These are phyloP conservation scores for Fusarium xylarioides DNA, from an alignment of 2,329 filamentous ascomycete genomes.

Conservation along the genomic window DNA sequence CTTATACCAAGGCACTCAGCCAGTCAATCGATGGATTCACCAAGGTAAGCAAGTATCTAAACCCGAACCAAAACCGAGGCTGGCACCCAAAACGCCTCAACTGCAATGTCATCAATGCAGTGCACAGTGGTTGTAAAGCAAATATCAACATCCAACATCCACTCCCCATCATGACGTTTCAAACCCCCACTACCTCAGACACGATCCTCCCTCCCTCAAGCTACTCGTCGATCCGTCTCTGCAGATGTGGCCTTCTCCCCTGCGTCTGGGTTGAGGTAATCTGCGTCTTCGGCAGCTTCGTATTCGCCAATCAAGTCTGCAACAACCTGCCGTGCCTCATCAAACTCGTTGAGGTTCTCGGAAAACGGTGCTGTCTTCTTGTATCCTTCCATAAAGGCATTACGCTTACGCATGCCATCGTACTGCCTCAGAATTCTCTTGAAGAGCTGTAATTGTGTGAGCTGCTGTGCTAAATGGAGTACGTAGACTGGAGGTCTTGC, in stretches of 20 bases:
- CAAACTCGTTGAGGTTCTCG: constrained; percentile 92
- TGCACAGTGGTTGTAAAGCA: constrained; percentile 17
- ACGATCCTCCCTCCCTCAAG: constrained; percentile 33
- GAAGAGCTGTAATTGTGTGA: constrained; percentile 70
- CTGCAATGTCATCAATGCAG: background rate
- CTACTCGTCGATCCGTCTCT: constrained; percentile 62
- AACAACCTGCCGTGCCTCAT: constrained; percentile 92
- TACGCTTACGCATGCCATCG: constrained; percentile 92
- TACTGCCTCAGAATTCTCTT: constrained; percentile 94
- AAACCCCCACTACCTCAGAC: constrained; percentile 9
- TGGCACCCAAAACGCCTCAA: constrained; percentile 31
- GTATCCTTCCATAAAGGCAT: constrained; percentile 95
- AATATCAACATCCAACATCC: constrained; percentile 32
- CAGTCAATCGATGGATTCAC: background rate
- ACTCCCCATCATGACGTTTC: constrained; percentile 19
- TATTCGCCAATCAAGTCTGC: constrained; percentile 93
- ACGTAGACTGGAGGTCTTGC: constrained; percentile 39
- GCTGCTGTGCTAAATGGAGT: background rate
- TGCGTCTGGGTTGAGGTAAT: constrained; percentile 83
- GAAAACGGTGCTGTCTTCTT: constrained; percentile 95
- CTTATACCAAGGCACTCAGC: constrained; percentile 2
- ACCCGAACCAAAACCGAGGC: constrained; percentile 21
- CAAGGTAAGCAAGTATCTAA: background rate
- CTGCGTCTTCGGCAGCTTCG: constrained; percentile 89
- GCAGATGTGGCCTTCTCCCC: constrained; percentile 62